Percentiles rank a stretch among this genome's conserved stretches.
These are phyloP conservation scores for Phytophthora pinifolia DNA, from an alignment of 352 stramenopile genomes.

Conservation along the genomic window DNA sequence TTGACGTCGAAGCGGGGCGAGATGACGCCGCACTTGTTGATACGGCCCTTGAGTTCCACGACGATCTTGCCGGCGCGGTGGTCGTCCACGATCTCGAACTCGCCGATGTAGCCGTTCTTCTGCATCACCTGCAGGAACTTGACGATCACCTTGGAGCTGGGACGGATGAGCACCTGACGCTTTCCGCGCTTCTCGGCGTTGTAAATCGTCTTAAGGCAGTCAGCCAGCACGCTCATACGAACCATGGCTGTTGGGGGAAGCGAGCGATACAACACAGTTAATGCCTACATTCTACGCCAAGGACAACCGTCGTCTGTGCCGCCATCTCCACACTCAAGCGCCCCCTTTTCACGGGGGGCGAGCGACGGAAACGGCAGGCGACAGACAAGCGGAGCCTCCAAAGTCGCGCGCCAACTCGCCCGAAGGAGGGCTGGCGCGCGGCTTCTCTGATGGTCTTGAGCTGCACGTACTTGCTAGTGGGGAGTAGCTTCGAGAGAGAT, in stretches of 20 bases:
- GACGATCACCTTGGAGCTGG: slow-evolving; percentile 99
- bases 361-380: slow-evolving; percentile 13
- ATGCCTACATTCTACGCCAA: slow-evolving; percentile 55
- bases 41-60: slow-evolving; percentile 96
- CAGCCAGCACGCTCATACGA: slow-evolving; percentile 99
- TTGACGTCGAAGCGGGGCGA: slow-evolving; percentile 98
- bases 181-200: slow-evolving; percentile 99
- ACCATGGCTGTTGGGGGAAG: slow-evolving; percentile 91
- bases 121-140: slow-evolving; percentile 99
- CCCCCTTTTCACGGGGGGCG: not conserved
- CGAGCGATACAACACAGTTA: slow-evolving; percentile 38
- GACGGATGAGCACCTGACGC: slow-evolving; percentile 98
- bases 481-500: slow-evolving; percentile 38
- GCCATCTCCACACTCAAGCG: slow-evolving; percentile 21
- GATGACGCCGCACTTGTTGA: slow-evolving; percentile 99
- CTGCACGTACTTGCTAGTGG: slow-evolving; percentile 38
- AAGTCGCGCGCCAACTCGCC: slow-evolving; percentile 49
- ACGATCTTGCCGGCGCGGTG: slow-evolving; percentile 99
- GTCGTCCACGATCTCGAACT: slow-evolving; percentile 99
- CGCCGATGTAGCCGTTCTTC: slow-evolving; percentile 99
- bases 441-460: slow-evolving; percentile 26
- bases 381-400: slow-evolving; percentile 50
- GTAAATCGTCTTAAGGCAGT: slow-evolving; percentile 99
- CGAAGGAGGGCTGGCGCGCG: slow-evolving; percentile 21
- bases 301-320: slow-evolving; percentile 40